Conservation (phyloP, 805 yeast species). For the Hanseniaspora lachancei region DNA sequence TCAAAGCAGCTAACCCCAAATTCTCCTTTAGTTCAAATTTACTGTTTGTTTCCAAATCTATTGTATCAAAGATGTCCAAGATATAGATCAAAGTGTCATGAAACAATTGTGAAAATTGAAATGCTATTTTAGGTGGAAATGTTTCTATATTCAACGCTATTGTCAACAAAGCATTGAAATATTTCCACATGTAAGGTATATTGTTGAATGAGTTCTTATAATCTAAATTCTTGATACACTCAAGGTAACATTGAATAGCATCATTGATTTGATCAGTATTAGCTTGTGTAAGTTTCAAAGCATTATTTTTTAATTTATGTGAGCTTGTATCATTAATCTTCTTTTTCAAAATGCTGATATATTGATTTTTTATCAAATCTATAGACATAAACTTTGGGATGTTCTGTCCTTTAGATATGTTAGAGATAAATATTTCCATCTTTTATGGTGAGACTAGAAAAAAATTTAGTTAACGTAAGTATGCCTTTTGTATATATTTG, state of each 20-base stretch:
- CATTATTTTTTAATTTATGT: background rate
- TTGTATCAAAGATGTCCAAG: background rate
- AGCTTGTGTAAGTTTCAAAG: background rate
- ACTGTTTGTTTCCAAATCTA: background rate
- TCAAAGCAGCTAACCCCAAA: background rate
- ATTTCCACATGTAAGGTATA: slow-evolving; percentile 6
- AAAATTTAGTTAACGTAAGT: too few relatives aligned
- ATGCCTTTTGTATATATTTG: too few relatives aligned
- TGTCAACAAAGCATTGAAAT: background rate
- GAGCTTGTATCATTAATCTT: background rate
- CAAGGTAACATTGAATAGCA: background rate
- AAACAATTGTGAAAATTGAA: background rate
- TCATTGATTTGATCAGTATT: background rate
- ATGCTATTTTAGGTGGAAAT: background rate
- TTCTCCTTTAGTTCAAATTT: slow-evolving; percentile 6
- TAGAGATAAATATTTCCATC: background rate
- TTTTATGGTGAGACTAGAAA: too few relatives aligned
- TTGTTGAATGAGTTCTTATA: slow-evolving; percentile 3
- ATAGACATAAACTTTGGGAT: slow-evolving; percentile 1
- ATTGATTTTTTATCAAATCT: background rate
- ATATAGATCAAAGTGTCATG: background rate
- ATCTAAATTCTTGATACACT: slow-evolving; percentile 1
- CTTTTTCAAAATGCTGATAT: background rate
- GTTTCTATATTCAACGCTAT: slow-evolving; percentile 1
- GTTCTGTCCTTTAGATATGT: slow-evolving; percentile 1